Base-by-base conservation (phyloP, 2,329 filamentous ascomycete genomes). In the Talaromyces sp. region DNA sequence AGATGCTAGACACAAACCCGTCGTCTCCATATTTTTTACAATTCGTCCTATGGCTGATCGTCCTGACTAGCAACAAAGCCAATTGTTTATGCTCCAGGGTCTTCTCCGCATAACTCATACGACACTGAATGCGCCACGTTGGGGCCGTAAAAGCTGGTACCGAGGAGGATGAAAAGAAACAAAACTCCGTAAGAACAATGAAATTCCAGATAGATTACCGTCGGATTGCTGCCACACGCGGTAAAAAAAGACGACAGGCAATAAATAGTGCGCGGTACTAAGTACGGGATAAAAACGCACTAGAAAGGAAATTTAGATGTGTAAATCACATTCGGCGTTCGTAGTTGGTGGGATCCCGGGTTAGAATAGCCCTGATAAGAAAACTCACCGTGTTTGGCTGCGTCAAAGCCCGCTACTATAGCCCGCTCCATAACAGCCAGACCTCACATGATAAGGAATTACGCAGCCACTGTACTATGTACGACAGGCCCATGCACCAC, bases 81-180 rank as follows among this genome's bases (percentile, higher is more conserved):
- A 52, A 31, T n/a, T 52, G 27, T 19, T 37, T 39, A 14, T 37
- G 3, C n/a, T 24, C 22, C 52, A 39, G 50, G 50, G 50, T 54
- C 50, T 56, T 56, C 52, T 56, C 52, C 52, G 52, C 52, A 56
- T 22, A 37, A 37, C n/a, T 33, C 52, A 39, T 37, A 39, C 52
- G 52, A 56, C 52, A 39, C 24, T 56, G 31, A 14, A 37, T 13
- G 24, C 33, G 52, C 52, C 33, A 22, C 33, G 10, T 24, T 37
- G 31, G 52, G 52, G 52, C 52, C 31, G 33, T 8, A 39, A 56
- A 37, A 22, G 24, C 48, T 33, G 48, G 48, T 52, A 52, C 24
- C n/a, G n/a, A 22, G 33, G 19, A 56, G 10, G n/a, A 56, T 35
- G 1, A 37, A 56, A 35, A 56, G n/a, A 10, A 35, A 22, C 31